Conservation (phyloP, 2,329 filamentous ascomycete species). For the Microdochium trichocladiopsis region DNA sequence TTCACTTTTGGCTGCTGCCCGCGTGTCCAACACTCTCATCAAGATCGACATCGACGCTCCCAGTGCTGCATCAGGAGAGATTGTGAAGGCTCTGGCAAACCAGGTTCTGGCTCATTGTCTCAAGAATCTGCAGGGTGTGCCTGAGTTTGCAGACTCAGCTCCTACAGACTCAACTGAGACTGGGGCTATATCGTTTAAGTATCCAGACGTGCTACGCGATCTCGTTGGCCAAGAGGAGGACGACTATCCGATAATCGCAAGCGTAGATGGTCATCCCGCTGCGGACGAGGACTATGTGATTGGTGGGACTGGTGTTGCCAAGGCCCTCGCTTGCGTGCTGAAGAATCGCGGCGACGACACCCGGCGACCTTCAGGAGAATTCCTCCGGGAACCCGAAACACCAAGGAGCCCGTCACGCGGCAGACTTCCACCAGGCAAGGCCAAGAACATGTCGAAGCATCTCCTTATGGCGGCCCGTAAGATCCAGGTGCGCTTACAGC, state of each 20-base stretch:
- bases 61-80: slow-evolving; percentile 71
- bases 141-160: slow-evolving; percentile 32
- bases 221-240: slow-evolving; percentile 65
- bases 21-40: slow-evolving; percentile 75
- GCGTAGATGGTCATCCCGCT: slow-evolving; percentile 57
- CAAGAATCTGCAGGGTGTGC: slow-evolving; percentile 77
- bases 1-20: slow-evolving; percentile 79
- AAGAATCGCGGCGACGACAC: slow-evolving; percentile 69
- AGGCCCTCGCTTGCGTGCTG: slow-evolving; percentile 84
- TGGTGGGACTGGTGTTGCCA: slow-evolving; percentile 89
- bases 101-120: slow-evolving; percentile 94
- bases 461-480: slow-evolving; percentile 81
- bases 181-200: slow-evolving; percentile 35
- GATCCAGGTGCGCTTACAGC: slow-evolving; percentile 76
- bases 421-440: slow-evolving; percentile 50
- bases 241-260: slow-evolving; percentile 33
- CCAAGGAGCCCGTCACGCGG: slow-evolving; percentile 36
- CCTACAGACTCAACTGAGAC: slow-evolving; percentile 13
- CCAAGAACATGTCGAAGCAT: slow-evolving; percentile 90
- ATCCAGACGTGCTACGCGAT: slow-evolving; percentile 76
- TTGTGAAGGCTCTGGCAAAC: slow-evolving; percentile 86
- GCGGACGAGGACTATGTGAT: slow-evolving; percentile 94
- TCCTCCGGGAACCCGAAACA: slow-evolving; percentile 43
- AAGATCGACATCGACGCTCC: slow-evolving; percentile 91
- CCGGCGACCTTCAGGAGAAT: slow-evolving; percentile 42